Conservation (phyloP, 225 moss, liverwort and hornwort genomes). For the Physcomitrium patens region DNA sequence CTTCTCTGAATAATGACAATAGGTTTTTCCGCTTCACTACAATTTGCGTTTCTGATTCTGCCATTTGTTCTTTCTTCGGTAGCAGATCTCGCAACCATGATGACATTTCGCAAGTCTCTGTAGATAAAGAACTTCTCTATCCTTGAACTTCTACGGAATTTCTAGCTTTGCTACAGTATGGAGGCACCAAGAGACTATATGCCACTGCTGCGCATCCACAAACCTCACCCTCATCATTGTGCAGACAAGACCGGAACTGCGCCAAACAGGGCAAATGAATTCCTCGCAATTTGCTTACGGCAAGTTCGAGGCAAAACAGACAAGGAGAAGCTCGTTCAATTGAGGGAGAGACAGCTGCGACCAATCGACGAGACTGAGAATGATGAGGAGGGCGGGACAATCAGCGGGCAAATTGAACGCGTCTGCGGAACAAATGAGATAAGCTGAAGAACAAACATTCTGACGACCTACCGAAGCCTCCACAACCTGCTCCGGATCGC, state of each 20-base stretch:
- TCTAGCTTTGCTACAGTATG: neutral
- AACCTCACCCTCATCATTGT: constrained; percentile 19
- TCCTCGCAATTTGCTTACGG: neutral
- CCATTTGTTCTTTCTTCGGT: constrained; percentile 30
- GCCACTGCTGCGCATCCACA: neutral
- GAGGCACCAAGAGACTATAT: neutral
- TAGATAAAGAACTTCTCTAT: neutral
- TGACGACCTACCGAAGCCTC: neutral
- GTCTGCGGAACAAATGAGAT: neutral
- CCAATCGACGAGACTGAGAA: neutral
- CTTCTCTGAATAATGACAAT: constrained; percentile 41
- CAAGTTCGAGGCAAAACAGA: neutral
- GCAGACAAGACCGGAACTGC: neutral
- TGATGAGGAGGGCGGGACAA: neutral
- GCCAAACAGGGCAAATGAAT: neutral
- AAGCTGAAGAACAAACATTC: constrained; percentile 4
- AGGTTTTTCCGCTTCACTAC: constrained; percentile 35
- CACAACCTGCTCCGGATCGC: neutral
- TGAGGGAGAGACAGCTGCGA: neutral
- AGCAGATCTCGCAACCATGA: constrained; percentile 39
- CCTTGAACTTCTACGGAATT: neutral
- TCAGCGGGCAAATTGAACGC: neutral
- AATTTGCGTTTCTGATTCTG: constrained; percentile 27
- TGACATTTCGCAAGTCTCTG: constrained; percentile 33
- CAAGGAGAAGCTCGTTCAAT: neutral